Evolutionary conservation across 306 rosid genomes (phyloP), one percentile per base, ranked within the genome.

Genomic region (Prunus padus): DNA sequence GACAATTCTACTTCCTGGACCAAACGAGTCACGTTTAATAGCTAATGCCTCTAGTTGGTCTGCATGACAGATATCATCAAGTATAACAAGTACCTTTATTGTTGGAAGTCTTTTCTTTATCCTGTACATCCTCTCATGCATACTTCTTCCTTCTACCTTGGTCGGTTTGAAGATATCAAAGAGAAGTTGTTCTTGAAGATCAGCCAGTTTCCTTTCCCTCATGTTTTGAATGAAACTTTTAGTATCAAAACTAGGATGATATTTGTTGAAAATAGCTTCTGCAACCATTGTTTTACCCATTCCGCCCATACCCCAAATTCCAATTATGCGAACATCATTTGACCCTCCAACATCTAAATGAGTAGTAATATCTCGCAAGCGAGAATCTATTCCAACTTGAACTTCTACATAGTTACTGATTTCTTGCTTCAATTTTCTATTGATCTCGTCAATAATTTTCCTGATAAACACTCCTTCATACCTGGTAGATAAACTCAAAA

Each of bases 1-100:
- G 1, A 86, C 31, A 8, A 81, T 8, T 37, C 80, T 81, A 78
- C 79, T 81, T 6, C 79, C 87, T 0, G 23, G 6, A 19, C 68
- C 84, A 13, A 86, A 28, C 55, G 65, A 76, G 0, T 46, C 23
- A 1, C 3, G 45, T 0, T 19, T 59, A 44, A 73, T 46, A 22
- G 64, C 68, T 47, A 81, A 18, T 19, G 74, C 67, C 0, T 69
- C 33, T 25, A 65, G 8, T 9, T 77, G 76, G 78, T 82, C 1
- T 20, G 12, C 6, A 86, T 15, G 0, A 0, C 52, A 4, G 25
- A 81, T 59, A 19, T 65, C 71, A 28, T 81, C 81, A 12, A 76
- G 12, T 16, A 81, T n/a, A 3, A 81, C 1, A 22, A 81, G 81
- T 4, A 81, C 57, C 22, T 16, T 76, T 31, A 11, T 67, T 4